Conservation (phyloP, 1,139 yeast genomes). For the Saccharomyces hybrid region DNA sequence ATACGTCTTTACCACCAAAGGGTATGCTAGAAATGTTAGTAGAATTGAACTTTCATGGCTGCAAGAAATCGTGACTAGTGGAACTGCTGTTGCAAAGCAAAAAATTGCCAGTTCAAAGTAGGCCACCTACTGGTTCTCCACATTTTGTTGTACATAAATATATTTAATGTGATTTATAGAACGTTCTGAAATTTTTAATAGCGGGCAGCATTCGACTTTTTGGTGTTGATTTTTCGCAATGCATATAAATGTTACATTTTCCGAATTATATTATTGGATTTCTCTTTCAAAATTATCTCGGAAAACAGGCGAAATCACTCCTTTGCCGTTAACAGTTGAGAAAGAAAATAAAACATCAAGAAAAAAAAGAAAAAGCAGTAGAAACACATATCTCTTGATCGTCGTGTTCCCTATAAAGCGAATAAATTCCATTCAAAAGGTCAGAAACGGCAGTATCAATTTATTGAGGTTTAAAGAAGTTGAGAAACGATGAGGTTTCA, state of each 20-base stretch:
- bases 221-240: not conserved
- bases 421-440: not conserved
- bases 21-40: conserved; percentile 84
- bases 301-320: not conserved
- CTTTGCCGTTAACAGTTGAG: not conserved
- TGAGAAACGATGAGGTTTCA: not conserved
- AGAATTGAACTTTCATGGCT: conserved; percentile 83
- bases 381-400: not conserved
- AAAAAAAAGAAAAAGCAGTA: not conserved
- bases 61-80: conserved; percentile 53
- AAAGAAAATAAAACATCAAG: not conserved
- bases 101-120: conserved; percentile 3
- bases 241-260: not conserved
- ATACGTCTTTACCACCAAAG: conserved; percentile 85
- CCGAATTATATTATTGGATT: not conserved
- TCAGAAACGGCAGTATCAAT: not conserved
- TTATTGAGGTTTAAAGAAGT: not conserved
- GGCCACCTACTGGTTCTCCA: not conserved
- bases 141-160: not conserved
- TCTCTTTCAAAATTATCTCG: not conserved
- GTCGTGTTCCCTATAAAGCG: no score
- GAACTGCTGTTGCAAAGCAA: conserved; percentile 15
- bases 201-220: not conserved
- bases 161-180: not conserved
- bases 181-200: not conserved